Base-by-base conservation (phyloP, 495 filamentous ascomycete species). In the Aspergillus affinis region DNA sequence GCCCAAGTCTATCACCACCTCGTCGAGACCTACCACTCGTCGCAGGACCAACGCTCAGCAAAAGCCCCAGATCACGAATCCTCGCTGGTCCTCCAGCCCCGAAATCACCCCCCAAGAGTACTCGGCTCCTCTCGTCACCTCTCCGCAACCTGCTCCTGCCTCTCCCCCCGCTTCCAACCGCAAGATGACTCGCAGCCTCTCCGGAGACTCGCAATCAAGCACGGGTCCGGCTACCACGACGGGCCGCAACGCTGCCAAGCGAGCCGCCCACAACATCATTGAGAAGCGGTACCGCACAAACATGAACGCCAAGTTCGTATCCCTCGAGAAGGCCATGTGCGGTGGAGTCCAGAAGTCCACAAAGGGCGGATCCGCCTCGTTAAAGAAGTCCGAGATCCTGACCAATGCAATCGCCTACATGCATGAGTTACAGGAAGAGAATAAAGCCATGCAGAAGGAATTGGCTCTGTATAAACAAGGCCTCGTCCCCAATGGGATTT, bases 401-500 rank as follows among this genome's bases (percentile, higher is more conserved):
- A 82, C 81, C 61, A 82, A 85, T 67, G 84, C 84, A 17, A 82
- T 96, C 19, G 84, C 90, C 46, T 88, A 91, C 50, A 78, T 96
- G 69, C 82, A 86, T 51, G 81, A 72, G 18, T 60, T 80, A 44
- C 76, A 80, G 56, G 73, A 76, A 51, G 70, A 76, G 60, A 80
- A 77, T 32, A 68, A 70, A 47, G 65, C 70, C 0, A 51, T 78
- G 47, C 70, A 72, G 44, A 75, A 74, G 65, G 78, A 80, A 59
- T 26, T 80, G 36, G 59, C 64, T 0, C 21, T 77, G 8, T 32
- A 78, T 44, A 76, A 73, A 56, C 72, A 75, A 54, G 71, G 71
- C 51, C 20, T 75, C 48, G 20, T 75, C 19, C 67, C 73, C 10
- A 67, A 8, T 21, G 71, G 69, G 15, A 71, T 69, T 41, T 77